Base-by-base conservation (phyloP, 495 filamentous ascomycete species). In the Recurvomyces mirabilis region DNA sequence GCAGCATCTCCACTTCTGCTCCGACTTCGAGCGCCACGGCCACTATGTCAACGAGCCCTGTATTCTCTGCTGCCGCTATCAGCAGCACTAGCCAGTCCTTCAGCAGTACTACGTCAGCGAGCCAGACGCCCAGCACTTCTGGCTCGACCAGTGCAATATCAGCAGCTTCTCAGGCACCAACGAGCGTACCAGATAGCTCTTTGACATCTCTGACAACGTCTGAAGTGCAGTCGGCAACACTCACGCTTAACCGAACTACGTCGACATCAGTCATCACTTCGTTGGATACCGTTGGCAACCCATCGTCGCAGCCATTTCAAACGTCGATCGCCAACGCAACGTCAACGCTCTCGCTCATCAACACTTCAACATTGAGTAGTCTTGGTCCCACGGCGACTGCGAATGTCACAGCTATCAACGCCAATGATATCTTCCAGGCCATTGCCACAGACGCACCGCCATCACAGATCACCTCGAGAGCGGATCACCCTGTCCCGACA, bases 401-500 rank as follows among this genome's bases (percentile, higher is more conserved):
- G 2, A 33, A 33, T 26, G 39, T 56, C 25, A 52, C 54, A 15
- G 54, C 33, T 1, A 41, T 51, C 12, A 35, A 32, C 35, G 46
- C 42, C 1, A 39, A 12, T 19, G 58, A 63, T 29, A 59, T 66
- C 31, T 66, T 66, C 39, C 43, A 52, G n/a, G 42, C 64, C 0
- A 55, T 66, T 32, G 59, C 57, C 4, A 56, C 51, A 1, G 58
- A 58, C 43, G 51, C 51, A 4, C 60, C 61, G 14, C 62, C 60
- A 1, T 18, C 56, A 12, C 53, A 62, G 31, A 54, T 66, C n/a
- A 31, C 46, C 19, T 37, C 40, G 5, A 47, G 60, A n/a, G 41
- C 41, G 9, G 63, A 61, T 34, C 63, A 67, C 38, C 59, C 58
- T 4, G 61, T 64, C 1, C 43, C 55, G 17, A 44, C 52, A 11